A percentile compares a stretch with the other conserved stretches of the same genome.
Conservation (phyloP, 345 rosid genomes). For the Carallia pectinifolia region DNA sequence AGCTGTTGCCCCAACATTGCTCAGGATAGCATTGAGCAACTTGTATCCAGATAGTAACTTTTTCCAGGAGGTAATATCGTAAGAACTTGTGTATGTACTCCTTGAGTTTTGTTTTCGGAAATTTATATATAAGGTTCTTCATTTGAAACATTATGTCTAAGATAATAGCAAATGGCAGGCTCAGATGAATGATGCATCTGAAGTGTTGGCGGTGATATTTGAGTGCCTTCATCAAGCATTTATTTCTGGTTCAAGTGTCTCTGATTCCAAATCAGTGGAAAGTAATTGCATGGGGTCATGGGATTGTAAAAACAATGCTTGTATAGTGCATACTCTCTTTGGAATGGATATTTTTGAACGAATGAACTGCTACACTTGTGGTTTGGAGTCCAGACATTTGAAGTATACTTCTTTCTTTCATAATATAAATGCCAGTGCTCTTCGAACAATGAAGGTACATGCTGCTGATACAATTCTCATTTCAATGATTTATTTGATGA, state of each 20-base stretch:
- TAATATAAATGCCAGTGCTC: slow-evolving; percentile 87
- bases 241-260: slow-evolving; percentile 48
- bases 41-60: slow-evolving; percentile 87
- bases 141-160: slow-evolving; percentile 10
- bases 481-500: neutral
- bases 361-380: slow-evolving; percentile 78
- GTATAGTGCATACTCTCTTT: slow-evolving; percentile 83
- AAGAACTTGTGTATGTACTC: neutral
- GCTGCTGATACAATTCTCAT: slow-evolving; percentile 4
- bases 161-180: slow-evolving; percentile 51
- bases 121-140: too few relatives aligned
- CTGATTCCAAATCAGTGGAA: slow-evolving; percentile 61
- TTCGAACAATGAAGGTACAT: slow-evolving; percentile 81
- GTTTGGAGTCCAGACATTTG: slow-evolving; percentile 80
- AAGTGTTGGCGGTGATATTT: slow-evolving; percentile 85
- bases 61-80: slow-evolving; percentile 75
- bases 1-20: slow-evolving; percentile 83
- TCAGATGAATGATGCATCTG: slow-evolving; percentile 99
- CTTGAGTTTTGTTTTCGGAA: too few relatives aligned
- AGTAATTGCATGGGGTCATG: slow-evolving; percentile 62
- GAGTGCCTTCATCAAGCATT: slow-evolving; percentile 91
- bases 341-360: slow-evolving; percentile 85
- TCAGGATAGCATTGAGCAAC: slow-evolving; percentile 86
- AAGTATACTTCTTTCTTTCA: slow-evolving; percentile 93
- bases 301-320: slow-evolving; percentile 71